phyloP scores from a whole-genome alignment of 352 stramenopile genomes.

The Globisporangium iwayamae region DNA sequence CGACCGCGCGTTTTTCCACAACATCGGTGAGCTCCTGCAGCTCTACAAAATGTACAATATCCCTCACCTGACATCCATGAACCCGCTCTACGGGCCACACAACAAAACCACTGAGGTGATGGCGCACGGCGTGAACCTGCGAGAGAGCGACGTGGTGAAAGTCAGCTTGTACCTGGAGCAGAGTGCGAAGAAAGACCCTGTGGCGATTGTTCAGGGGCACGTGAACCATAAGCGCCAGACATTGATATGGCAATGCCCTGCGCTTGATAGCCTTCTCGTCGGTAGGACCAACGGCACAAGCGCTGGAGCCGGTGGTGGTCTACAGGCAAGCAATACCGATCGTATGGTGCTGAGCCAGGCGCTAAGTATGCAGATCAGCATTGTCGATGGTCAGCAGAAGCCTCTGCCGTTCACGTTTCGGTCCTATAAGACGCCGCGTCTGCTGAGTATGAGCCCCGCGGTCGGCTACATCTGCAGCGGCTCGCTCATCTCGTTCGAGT shows the following conservation, averaged over 20 bases:
- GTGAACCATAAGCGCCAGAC: constrained; percentile 43
- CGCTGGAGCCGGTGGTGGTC: background rate
- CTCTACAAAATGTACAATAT: constrained; percentile 63
- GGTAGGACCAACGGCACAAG: constrained; percentile 7
- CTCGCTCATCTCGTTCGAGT: constrained; percentile 65
- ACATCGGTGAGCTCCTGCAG: constrained; percentile 38
- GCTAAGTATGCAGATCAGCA: constrained; percentile 56
- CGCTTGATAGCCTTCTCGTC: constrained; percentile 20
- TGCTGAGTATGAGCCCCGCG: constrained; percentile 47
- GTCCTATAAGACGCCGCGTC: constrained; percentile 46
- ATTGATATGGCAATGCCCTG: constrained; percentile 49
- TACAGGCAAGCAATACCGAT: background rate
- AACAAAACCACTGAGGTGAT: constrained; percentile 49
- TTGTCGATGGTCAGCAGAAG: constrained; percentile 44
- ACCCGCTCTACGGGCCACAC: constrained; percentile 40
- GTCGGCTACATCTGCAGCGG: constrained; percentile 63
- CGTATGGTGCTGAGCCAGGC: constrained; percentile 44
- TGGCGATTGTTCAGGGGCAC: constrained; percentile 27
- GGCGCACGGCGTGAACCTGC: constrained; percentile 37
- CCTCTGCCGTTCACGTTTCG: constrained; percentile 49
- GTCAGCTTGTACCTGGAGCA: constrained; percentile 37
- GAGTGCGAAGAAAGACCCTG: background rate
- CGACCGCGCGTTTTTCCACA: constrained; percentile 44
- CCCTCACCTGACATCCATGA: constrained; percentile 40
- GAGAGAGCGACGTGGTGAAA: constrained; percentile 35